These are phyloP conservation scores for Xylariomycetidae sp. DNA, from an alignment of 2,329 filamentous ascomycete genomes.

Conservation along the genomic window DNA sequence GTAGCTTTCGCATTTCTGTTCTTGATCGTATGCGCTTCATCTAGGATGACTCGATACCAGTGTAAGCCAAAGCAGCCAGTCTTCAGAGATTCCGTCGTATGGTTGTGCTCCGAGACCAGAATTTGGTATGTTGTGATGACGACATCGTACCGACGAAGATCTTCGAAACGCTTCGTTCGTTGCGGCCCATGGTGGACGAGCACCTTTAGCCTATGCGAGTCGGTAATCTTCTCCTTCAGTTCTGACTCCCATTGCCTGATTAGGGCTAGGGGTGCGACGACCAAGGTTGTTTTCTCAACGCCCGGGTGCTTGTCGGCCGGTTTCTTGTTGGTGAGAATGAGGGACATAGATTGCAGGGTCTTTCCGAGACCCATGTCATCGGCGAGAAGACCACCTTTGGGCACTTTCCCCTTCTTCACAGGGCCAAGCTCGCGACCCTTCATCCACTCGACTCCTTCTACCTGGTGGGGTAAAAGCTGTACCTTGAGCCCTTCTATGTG, in stretches of 20 bases:
- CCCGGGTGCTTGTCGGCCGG: conserved; percentile 54
- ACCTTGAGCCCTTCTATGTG: conserved; percentile 77
- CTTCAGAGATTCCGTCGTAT: conserved; percentile 61
- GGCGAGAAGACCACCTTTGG: conserved; percentile 90
- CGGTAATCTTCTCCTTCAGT: conserved; percentile 74
- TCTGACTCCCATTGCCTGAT: conserved; percentile 98
- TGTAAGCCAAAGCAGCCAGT: conserved; percentile 84
- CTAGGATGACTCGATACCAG: conserved; percentile 93
- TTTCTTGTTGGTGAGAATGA: conserved; percentile 79
- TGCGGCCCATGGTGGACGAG: conserved; percentile 87
- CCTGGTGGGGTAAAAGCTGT: conserved; percentile 86
- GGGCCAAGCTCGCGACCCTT: conserved; percentile 82
- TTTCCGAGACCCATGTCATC: conserved; percentile 98
- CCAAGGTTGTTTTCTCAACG: conserved; percentile 75
- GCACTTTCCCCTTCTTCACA: conserved; percentile 74
- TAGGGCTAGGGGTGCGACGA: conserved; percentile 86
- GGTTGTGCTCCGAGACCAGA: conserved; percentile 81
- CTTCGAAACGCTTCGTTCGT: conserved; percentile 71
- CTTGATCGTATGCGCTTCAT: conserved; percentile 98
- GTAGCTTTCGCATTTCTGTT: conserved; percentile 95
- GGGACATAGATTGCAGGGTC: conserved; percentile 86
- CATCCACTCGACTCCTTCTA: conserved; percentile 95
- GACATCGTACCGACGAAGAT: conserved; percentile 82
- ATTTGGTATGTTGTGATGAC: conserved; percentile 98
- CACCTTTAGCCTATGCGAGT: conserved; percentile 68